Percentiles rank a stretch among this genome's conserved stretches.
phyloP scores from a whole-genome alignment of 768 basidiomycete species.

The Termitomyces titanicus region DNA sequence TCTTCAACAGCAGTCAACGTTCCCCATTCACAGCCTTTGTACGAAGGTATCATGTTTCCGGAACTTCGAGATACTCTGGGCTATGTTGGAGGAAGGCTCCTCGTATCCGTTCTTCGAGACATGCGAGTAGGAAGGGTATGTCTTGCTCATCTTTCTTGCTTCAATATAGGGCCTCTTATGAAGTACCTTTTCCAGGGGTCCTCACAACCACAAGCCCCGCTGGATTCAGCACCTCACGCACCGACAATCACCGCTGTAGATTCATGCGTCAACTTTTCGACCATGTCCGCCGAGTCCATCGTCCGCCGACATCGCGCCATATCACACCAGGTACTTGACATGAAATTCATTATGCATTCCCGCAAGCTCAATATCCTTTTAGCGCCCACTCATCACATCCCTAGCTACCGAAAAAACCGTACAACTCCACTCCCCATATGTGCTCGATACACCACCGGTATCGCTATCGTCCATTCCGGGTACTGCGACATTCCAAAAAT shows the following conservation, averaged over 20 bases:
- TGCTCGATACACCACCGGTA: constrained; percentile 9
- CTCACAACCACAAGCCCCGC: constrained; percentile 42
- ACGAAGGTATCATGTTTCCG: constrained; percentile 47
- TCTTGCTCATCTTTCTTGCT: background rate
- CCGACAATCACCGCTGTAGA: constrained; percentile 53
- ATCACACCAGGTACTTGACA: constrained; percentile 54
- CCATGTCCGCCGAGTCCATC: constrained; percentile 54
- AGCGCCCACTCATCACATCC: constrained; percentile 33
- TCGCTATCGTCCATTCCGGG: constrained; percentile 30
- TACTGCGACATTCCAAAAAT: constrained; percentile 38
- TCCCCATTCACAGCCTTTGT: constrained; percentile 41
- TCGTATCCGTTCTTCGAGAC: constrained; percentile 67
- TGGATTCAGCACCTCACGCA: constrained; percentile 43
- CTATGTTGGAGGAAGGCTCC: constrained; percentile 57
- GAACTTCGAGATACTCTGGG: constrained; percentile 59
- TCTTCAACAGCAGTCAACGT: background rate
- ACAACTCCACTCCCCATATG: constrained; percentile 36
- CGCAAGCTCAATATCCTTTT: background rate
- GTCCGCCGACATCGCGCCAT: constrained; percentile 58
- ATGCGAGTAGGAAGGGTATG: constrained; percentile 56
- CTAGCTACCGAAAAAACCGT: constrained; percentile 30
- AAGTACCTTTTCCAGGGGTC: constrained; percentile 37
- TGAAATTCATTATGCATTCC: background rate
- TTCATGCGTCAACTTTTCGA: constrained; percentile 51
- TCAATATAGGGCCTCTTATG: background rate